phyloP scores from a whole-genome alignment of 2,329 filamentous ascomycete species.

The Paecilomyces dactylethromorphus region DNA sequence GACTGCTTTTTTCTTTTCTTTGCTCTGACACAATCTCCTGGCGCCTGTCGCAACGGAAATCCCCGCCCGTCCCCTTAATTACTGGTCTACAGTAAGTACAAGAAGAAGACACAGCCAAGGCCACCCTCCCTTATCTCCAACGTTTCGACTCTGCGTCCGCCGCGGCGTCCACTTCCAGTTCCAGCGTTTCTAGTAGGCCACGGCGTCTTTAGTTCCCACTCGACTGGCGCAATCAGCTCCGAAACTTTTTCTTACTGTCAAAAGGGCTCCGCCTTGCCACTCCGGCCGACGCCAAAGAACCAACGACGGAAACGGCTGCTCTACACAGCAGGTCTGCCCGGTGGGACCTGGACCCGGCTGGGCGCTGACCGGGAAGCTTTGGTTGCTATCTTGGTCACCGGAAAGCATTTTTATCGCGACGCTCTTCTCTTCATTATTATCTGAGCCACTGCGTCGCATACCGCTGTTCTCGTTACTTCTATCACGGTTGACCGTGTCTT shows the following conservation, averaged over 20 bases:
- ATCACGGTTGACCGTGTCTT: background rate
- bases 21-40: background rate
- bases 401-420: background rate
- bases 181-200: background rate
- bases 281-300: background rate
- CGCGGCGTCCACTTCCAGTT: background rate
- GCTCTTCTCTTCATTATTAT: background rate
- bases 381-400: background rate
- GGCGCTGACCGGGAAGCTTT: background rate
- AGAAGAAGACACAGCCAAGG: background rate
- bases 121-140: background rate
- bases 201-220: background rate
- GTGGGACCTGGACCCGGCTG: slow-evolving; percentile 1
- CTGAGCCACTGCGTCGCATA: background rate
- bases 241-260: background rate
- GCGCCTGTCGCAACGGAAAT: background rate
- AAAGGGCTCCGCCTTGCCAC: slow-evolving; percentile 1
- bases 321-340: background rate
- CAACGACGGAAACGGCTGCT: slow-evolving; percentile 3
- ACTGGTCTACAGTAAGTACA: background rate
- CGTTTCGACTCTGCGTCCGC: background rate
- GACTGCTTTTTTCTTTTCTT: background rate
- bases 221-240: background rate
- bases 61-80: background rate
- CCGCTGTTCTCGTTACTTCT: background rate